Base-by-base conservation (phyloP, 2,329 filamentous ascomycete genomes). In the Ceratocystis alfenasii region DNA sequence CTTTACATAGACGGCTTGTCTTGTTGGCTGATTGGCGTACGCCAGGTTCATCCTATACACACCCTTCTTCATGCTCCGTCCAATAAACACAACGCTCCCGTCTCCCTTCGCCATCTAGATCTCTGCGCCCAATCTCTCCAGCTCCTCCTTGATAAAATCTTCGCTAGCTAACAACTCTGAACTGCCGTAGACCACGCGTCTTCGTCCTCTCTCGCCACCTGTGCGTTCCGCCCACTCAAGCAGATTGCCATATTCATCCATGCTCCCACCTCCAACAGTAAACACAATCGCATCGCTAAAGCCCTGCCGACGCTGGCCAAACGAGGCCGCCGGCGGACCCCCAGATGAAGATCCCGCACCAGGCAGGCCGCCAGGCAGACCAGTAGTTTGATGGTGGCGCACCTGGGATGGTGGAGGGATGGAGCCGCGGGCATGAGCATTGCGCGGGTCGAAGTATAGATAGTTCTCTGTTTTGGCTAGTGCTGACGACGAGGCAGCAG, bases 201-300 rank as follows among this genome's bases (percentile, higher is more conserved):
- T 88, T 74, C 84, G 87, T 59, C 66, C 63, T 7, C 84, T 82
- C 65, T 83, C 82, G 15, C 84, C 84, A 61, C 81, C 80, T 3
- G 90, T 91, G 69, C 93, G 82, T 74, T 84, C 85, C 4, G 93
- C 90, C 94, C 94, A 99, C 73, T 97, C 94, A 74, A 96, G 90
- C 74, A 99, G 75, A 75, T 99, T 99, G 22, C 92, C 93, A 74
- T 97, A 99, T 75, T 99, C 94, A 71, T 99, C 94, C 89, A 99
- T 97, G 74, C 91, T 96, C 53, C 94, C 94, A 60, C 95, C 94
- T 3, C 94, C 94, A 2, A 95, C 90, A 0, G 90, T 93, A 73
- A 96, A 96, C n/a, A 96, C 90, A 65, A 96, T 87, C 0, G 90
- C 89, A 72, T 96, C 92, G 62, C 85, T 89, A 75, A 93, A 96